phyloP scores from a whole-genome alignment of 306 rosid species.

The Lathyrus aphaca region DNA sequence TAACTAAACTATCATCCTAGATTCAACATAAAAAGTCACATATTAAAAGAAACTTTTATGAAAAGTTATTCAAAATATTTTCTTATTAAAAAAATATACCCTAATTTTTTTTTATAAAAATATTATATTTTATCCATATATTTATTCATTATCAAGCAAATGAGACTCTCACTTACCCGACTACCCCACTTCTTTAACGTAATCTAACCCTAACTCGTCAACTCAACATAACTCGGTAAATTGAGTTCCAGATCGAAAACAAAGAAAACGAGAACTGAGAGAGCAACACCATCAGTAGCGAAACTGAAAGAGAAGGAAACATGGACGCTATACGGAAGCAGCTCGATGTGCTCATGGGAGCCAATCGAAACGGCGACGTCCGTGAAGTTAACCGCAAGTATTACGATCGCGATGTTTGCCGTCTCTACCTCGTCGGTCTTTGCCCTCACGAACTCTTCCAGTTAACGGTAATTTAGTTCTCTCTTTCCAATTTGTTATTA shows the following conservation, averaged over 20 bases:
- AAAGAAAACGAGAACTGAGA: background rate
- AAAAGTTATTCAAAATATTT: too few species aligned
- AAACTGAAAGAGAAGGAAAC: background rate
- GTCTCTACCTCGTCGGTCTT: conserved; percentile 93
- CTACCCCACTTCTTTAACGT: background rate
- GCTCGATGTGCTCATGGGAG: conserved; percentile 98
- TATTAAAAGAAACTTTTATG: too few species aligned
- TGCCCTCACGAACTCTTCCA: conserved; percentile 99
- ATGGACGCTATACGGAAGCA: conserved; percentile 99
- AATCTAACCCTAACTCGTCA: conserved; percentile 12
- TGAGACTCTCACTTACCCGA: background rate
- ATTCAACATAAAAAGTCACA: too few species aligned
- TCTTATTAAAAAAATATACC: too few species aligned
- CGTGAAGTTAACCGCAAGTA: conserved; percentile 96
- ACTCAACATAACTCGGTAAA: conserved; percentile 13
- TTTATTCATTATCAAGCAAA: too few species aligned
- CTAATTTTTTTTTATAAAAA: too few species aligned
- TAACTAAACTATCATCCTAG: too few species aligned
- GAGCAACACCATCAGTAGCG: background rate
- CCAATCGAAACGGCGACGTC: conserved; percentile 97
- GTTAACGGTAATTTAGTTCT: conserved; percentile 61
- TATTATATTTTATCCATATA: too few species aligned
- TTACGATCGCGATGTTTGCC: conserved; percentile 95
- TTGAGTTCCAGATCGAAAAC: conserved; percentile 20
- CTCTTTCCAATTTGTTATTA: background rate